Base-by-base conservation (phyloP, 75 land plant species). In the Selaginella moellendorffii region DNA sequence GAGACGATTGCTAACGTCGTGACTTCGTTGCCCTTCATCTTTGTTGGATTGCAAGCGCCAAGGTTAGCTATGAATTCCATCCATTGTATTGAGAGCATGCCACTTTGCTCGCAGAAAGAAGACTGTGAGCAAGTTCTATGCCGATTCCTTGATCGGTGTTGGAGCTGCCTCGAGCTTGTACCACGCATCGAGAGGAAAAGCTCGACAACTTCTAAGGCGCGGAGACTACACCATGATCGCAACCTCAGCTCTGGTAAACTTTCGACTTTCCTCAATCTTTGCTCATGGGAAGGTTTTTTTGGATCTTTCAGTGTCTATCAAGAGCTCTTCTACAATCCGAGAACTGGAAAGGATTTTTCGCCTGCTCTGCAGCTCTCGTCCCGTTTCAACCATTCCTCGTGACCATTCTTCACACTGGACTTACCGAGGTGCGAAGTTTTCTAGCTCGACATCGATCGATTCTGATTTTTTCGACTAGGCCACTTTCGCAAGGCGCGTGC, bases 211-310 rank as follows among this genome's bases (percentile, higher is more conserved):
- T 60, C 64, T 85, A 12, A 78, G 88, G 79, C 87, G 88, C 83
- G 88, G 80, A 31, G 97, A 91, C 62, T 91, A 91, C 62, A 79
- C 97, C 65, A 91, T 87, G 97, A 91, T 91, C 70, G 97, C 93
- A 46, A 72, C 92, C 25, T 77, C 93, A 12, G 71, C 97, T 54
- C 69, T 91, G 64, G 97, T 87, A 76, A 66, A 80, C 68, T 0
- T 18, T 21, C 10, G 12, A 31, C 23, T 63, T 26, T n/a, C n/a
- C 46, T 36, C 46, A 5, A 5, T 36, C 46, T 36, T 14, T 36
- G 10, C 14, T 14, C 14, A 36, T 36, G 5, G 46, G 14, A n/a
- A n/a, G n/a, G n/a, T 5, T 36, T 8, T 20, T 54, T 23, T 26
- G 14, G 5, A 36, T 36, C 46, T 14, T 81, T 9, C 76, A 90